Base-by-base conservation (phyloP, 495 filamentous ascomycete species). In the Podospora fimiseda region DNA sequence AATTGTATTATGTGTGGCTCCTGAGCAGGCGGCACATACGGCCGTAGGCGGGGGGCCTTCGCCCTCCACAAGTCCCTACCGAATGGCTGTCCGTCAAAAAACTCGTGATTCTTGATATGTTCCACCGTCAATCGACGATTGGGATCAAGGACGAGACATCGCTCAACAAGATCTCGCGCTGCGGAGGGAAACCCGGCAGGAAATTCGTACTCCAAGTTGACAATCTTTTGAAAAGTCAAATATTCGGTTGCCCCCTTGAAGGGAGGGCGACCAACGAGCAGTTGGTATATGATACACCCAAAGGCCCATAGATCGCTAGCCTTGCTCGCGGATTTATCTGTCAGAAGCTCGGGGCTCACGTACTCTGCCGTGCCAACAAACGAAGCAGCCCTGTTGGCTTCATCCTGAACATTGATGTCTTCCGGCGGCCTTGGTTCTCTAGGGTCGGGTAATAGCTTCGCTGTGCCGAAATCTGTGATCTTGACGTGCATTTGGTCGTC, bases 341-440 rank as follows among this genome's bases (percentile, higher is more conserved):
- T 95, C 55, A 99, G 75, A 24, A 99, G 77, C 60, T 99, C 94
- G 0, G 94, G 94, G 60, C 90, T 96, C 57, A 99, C 94, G 63
- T 99, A 99, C 66, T 99, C 94, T 1, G 94, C 94, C 4, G 94
- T 99, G 44, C 94, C 94, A 19, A 99, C 94, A 70, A 99, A 99
- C 3, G 93, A 97, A 27, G 87, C 89, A 16, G 90, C 89, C 53
- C 88, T 80, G 27, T 83, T 79, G 53, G 88, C 81, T 9, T 58
- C 75, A 24, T 85, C 85, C 16, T 74, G 58, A 50, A 76, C 72
- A 0, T 59, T 47, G 43, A 63, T 75, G 9, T 72, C 70, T 54
- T 80, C 75, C 11, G 80, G 69, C 15, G 78, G 74, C 42, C 67
- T 69, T 3, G 76, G 69, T 60, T 76, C 74, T 59, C 77, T 79